phyloP scores from a whole-genome alignment of 345 rosid genomes.

The Sisymbrium irio region DNA sequence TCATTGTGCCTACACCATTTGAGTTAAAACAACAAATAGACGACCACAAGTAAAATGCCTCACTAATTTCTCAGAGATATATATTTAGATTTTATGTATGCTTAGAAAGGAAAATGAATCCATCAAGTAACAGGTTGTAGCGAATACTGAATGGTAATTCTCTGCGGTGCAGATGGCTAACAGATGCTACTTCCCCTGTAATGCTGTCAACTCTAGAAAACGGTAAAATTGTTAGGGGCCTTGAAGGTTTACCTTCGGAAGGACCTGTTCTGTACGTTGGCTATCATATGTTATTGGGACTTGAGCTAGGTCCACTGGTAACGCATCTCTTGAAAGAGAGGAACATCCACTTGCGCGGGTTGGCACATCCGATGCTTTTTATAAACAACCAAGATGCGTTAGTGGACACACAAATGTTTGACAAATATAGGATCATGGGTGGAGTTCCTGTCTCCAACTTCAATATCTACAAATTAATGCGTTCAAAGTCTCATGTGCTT shows the following conservation, averaged over 20 bases:
- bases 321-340: conserved; percentile 42
- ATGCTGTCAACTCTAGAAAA: conserved; percentile 68
- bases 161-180: conserved; percentile 34
- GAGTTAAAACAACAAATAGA: conserved; percentile 44
- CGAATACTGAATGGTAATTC: background rate
- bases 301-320: conserved; percentile 53
- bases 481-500: conserved; percentile 61
- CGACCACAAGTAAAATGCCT: conserved; percentile 25
- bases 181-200: conserved; percentile 48
- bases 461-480: conserved; percentile 55
- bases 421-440: conserved; percentile 54
- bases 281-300: conserved; percentile 70
- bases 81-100: too few species aligned
- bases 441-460: conserved; percentile 67
- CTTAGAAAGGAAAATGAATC: background rate
- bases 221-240: conserved; percentile 63
- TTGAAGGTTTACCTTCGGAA: conserved; percentile 68
- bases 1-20: conserved; percentile 45
- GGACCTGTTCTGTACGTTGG: conserved; percentile 82
- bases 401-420: conserved; percentile 35
- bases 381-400: conserved; percentile 1
- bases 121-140: background rate
- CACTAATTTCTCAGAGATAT: background rate
- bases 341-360: conserved; percentile 61
- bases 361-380: conserved; percentile 66